A percentile compares a stretch with the other conserved stretches of the same genome.
phyloP scores from a whole-genome alignment of 169 alveolate genomes.

The Plasmodium blacklocki region DNA sequence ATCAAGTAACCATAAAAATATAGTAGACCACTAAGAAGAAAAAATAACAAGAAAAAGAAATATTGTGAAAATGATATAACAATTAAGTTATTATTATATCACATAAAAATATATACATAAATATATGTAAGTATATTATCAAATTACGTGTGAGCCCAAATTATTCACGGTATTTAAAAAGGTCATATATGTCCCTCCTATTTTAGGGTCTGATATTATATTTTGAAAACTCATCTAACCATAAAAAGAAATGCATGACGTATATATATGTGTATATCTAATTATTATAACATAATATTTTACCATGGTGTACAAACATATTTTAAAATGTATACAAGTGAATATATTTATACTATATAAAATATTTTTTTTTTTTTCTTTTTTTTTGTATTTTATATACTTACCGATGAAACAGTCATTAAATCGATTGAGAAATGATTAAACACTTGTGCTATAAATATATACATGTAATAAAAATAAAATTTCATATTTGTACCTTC shows the following conservation, averaged over 20 bases:
- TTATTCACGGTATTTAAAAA: slow-evolving; percentile 88
- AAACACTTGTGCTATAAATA: slow-evolving; percentile 75
- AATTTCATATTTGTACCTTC: slow-evolving; percentile 11
- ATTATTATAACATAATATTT: neutral
- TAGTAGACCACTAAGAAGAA: slow-evolving; percentile 74
- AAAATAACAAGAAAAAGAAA: neutral
- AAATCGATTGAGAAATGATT: slow-evolving; percentile 69
- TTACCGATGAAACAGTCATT: slow-evolving; percentile 74
- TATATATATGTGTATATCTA: neutral
- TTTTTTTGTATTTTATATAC: neutral
- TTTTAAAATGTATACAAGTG: neutral
- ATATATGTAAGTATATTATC: slow-evolving; percentile 14
- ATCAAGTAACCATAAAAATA: slow-evolving; percentile 78
- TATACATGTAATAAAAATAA: slow-evolving; percentile 62
- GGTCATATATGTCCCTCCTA: slow-evolving; percentile 91
- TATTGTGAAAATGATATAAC: neutral
- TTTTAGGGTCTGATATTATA: slow-evolving; percentile 86
- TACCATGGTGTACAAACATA: neutral
- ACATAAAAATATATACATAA: neutral
- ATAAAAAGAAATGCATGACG: slow-evolving; percentile 12
- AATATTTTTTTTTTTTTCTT: neutral
- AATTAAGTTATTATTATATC: neutral
- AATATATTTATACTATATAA: neutral
- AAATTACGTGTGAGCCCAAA: slow-evolving; percentile 80
- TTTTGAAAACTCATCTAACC: slow-evolving; percentile 82